Percentiles rank a stretch among this genome's conserved stretches.
Conservation (phyloP, 805 yeast genomes). For the Cyberlindnera americana region DNA sequence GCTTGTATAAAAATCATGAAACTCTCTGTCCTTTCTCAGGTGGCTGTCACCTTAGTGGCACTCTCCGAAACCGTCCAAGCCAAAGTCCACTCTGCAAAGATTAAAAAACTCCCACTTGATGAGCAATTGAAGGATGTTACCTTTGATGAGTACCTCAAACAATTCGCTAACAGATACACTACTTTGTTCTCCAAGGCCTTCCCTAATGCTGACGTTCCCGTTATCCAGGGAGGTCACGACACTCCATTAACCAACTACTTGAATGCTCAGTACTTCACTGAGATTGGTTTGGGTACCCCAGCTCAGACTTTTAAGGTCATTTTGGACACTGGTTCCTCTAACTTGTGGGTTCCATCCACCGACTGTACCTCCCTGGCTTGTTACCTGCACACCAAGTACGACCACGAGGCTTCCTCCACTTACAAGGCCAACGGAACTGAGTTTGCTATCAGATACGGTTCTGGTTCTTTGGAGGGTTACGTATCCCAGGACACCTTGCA, state of each 20-base stretch:
- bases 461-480: slow-evolving; percentile 90
- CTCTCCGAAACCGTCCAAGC: slow-evolving; percentile 47
- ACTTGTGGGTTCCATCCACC: slow-evolving; percentile 91
- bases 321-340: slow-evolving; percentile 94
- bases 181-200: slow-evolving; percentile 43
- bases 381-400: slow-evolving; percentile 88
- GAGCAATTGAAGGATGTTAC: slow-evolving; percentile 51
- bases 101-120: slow-evolving; percentile 55
- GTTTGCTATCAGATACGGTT: slow-evolving; percentile 85
- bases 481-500: slow-evolving; percentile 81
- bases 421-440: slow-evolving; percentile 85
- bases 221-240: slow-evolving; percentile 49
- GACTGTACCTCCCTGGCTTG: slow-evolving; percentile 95
- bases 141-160: slow-evolving; percentile 50
- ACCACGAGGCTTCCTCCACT: slow-evolving; percentile 75
- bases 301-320: slow-evolving; percentile 91
- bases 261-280: slow-evolving; percentile 96
- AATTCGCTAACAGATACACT: slow-evolving; percentile 61
- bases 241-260: slow-evolving; percentile 88
- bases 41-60: slow-evolving; percentile 26
- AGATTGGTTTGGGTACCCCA: slow-evolving; percentile 88
- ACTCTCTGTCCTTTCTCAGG: slow-evolving; percentile 21
- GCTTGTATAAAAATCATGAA: slow-evolving; percentile 17
- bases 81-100: slow-evolving; percentile 50
- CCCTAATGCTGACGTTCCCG: slow-evolving; percentile 35